Evolutionary conservation across 768 basidiomycete species (phyloP).

Genomic region (Lactarius deliciosus): DNA sequence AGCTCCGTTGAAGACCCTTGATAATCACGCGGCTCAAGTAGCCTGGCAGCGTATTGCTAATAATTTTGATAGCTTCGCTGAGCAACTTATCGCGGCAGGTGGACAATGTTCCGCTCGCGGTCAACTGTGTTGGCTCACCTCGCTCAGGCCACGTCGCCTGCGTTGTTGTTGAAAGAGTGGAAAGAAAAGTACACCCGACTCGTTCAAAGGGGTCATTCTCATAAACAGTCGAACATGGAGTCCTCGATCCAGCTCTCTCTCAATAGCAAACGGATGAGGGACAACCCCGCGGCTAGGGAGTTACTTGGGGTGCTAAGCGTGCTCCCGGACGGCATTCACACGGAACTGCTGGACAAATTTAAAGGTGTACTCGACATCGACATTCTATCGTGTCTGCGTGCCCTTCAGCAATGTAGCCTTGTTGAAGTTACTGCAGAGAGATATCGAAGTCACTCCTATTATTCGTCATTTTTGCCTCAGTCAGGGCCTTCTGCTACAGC

Average conservation of each 20-base stretch:
- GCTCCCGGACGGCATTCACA: constrained; percentile 15
- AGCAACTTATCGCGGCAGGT: constrained; percentile 8
- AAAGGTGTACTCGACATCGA: neutral
- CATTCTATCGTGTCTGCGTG: neutral
- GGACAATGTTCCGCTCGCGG: constrained; percentile 16
- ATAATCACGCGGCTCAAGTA: neutral
- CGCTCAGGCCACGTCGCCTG: neutral
- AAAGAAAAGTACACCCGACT: neutral
- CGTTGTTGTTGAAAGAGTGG: constrained; percentile 11
- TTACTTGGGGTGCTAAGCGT: constrained; percentile 11
- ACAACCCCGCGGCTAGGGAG: constrained; percentile 1
- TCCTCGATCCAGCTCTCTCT: constrained; percentile 15
- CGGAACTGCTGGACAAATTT: neutral
- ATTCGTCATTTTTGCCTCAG: constrained; percentile 2
- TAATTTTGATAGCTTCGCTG: constrained; percentile 3
- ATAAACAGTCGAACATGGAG: constrained; percentile 10
- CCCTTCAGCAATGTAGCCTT: constrained; percentile 4
- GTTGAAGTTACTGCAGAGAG: neutral
- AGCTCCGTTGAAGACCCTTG: constrained; percentile 4
- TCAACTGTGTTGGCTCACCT: constrained; percentile 8
- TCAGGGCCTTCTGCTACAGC: neutral
- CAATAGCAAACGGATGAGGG: constrained; percentile 3
- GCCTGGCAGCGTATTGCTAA: neutral
- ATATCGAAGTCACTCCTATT: constrained; percentile 7
- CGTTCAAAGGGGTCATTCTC: constrained; percentile 1